Conservation (phyloP, 2,329 filamentous ascomycete species). For the Cladosporium sp. region DNA sequence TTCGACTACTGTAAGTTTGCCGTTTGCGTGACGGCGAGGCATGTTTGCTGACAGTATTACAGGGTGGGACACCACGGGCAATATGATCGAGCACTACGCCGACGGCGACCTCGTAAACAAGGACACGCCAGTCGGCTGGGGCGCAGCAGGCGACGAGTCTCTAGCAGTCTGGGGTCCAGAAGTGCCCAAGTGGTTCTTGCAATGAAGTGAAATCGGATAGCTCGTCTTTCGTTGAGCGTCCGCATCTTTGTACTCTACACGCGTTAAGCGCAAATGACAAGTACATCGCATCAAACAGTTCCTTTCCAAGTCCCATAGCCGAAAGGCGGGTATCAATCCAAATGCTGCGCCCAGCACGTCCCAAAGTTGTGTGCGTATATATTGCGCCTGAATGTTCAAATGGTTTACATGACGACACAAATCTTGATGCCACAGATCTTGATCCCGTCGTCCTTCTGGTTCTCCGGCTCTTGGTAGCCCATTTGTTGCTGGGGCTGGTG, state of each 20-base stretch:
- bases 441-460: constrained; percentile 30
- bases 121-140: constrained; percentile 43
- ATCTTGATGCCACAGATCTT: constrained; percentile 35
- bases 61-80: constrained; percentile 54
- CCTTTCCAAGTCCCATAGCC: not conserved
- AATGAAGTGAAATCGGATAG: constrained; percentile 19
- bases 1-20: constrained; percentile 58
- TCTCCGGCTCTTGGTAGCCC: constrained; percentile 28
- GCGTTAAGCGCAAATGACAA: not conserved
- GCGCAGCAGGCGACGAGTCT: constrained; percentile 38
- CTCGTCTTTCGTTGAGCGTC: not conserved
- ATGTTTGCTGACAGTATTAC: not conserved
- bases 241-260: not conserved
- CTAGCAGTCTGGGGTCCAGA: constrained; percentile 36
- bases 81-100: constrained; percentile 60
- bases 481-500: constrained; percentile 52
- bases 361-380: not conserved
- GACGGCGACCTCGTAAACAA: constrained; percentile 68
- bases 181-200: constrained; percentile 32
- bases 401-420: constrained; percentile 36
- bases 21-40: not conserved
- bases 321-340: constrained; percentile 10
- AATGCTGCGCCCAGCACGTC: not conserved
- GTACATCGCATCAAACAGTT: constrained; percentile 6
- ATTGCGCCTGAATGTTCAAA: not conserved